A percentile compares a stretch with the other conserved stretches of the same genome.
Conservation (phyloP, 495 filamentous ascomycete species). For the Hyphodiscus hymeniophilus region DNA sequence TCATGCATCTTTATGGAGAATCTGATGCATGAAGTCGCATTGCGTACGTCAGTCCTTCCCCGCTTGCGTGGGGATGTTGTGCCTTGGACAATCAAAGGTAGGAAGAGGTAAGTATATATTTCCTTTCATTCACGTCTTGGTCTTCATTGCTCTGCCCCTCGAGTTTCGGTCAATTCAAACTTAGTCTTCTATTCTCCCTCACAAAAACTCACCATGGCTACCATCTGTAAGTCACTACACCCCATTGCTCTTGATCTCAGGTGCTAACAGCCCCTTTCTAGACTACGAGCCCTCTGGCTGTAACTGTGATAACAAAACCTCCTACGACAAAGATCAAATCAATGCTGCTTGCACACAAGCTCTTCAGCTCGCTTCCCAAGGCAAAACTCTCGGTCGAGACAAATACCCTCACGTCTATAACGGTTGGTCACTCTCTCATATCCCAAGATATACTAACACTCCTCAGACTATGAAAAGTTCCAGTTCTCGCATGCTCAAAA, state of each 20-base stretch:
- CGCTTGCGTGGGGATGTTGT: too few relatives aligned
- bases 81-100: too few relatives aligned
- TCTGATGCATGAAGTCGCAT: neutral
- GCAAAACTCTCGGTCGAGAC: slow-evolving; percentile 19
- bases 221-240: slow-evolving; percentile 1
- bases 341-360: slow-evolving; percentile 18
- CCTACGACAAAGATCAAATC: slow-evolving; percentile 13
- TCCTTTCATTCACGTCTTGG: neutral
- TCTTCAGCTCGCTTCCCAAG: slow-evolving; percentile 17
- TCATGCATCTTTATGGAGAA: neutral
- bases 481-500: slow-evolving; percentile 19
- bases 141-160: neutral
- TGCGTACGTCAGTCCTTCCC: neutral
- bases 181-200: neutral
- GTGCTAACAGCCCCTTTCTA: neutral
- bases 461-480: slow-evolving; percentile 24
- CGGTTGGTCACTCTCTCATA: slow-evolving; percentile 4
- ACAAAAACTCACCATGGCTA: slow-evolving; percentile 2
- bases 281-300: slow-evolving; percentile 17
- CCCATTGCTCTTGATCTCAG: neutral
- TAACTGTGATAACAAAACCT: slow-evolving; percentile 18
- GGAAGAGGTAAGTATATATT: neutral
- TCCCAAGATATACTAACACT: neutral
- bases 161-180: neutral
- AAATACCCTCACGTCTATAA: slow-evolving; percentile 26